Evolutionary conservation across 2,329 filamentous ascomycete genomes (phyloP), one percentile per base, ranked within the genome.

Genomic region (Phialemonium atrogriseum): DNA sequence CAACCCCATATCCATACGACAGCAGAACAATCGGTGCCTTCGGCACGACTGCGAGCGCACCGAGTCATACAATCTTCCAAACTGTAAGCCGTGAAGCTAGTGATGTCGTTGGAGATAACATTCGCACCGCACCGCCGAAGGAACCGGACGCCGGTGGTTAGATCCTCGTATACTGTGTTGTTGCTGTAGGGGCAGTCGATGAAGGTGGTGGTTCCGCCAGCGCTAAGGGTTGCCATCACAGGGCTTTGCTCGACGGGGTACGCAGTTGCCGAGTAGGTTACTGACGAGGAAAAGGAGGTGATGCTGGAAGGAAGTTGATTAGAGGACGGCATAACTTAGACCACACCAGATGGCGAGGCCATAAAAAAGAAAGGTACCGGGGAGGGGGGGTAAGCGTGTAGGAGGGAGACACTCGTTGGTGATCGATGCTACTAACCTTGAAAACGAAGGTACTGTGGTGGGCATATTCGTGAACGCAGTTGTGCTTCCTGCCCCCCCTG

Each of bases 171-270:
- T 14, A 25, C 24, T 14, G 24, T 25, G n/a, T 25, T 25, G 24
- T 25, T 25, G 24, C 24, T 25, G 15, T 25, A 25, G 7, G 24
- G 24, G 24, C 24, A 25, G 24, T 25, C 24, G 24, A 25, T 25
- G 11, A 25, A 12, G 11, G 24, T 12, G 11, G n/a, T 14, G 11
- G n/a, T 14, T 7, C 24, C 24, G n/a, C 24, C 24, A 8, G 15
- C 24, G 24, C 24, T 25, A 11, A 25, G 24, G 7, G 24, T 25
- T 8, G 24, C 24, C 24, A 25, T 7, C 7, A 12, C 24, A 7
- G 24, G 24, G 8, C 7, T 7, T 12, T 25, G 24, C 24, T 25
- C 24, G 24, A 25, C 24, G 8, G 24, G 24, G 7, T 12, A 25
- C 24, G 24, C 7, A 7, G 24, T 25, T 7, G 24, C 24, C 7